Evolutionary conservation across 495 filamentous ascomycete species (phyloP).

Genomic region (Antarctomyces pellizariae): DNA sequence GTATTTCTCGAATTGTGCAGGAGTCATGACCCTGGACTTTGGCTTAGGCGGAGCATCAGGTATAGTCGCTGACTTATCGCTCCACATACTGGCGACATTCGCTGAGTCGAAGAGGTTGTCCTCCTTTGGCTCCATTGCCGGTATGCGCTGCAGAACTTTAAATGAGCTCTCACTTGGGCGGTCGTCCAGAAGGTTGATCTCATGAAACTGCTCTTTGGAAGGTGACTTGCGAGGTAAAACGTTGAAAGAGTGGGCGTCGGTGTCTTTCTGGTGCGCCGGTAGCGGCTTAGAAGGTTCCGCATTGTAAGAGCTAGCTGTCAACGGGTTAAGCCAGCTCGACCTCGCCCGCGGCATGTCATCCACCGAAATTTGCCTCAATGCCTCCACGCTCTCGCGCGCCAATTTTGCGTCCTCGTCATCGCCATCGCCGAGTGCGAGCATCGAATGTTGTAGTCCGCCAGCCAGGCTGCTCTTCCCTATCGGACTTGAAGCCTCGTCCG

Average conservation of each 20-base stretch:
- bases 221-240: conserved; percentile 7
- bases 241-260: conserved; percentile 27
- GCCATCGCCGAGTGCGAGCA: conserved; percentile 16
- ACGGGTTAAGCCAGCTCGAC: conserved; percentile 10
- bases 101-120: conserved; percentile 27
- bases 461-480: conserved; percentile 24
- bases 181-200: conserved; percentile 9
- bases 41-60: conserved; percentile 20
- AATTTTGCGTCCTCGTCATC: conserved; percentile 50
- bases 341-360: conserved; percentile 14
- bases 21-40: conserved; percentile 64
- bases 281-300: conserved; percentile 16
- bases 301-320: conserved; percentile 11
- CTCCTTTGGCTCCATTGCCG: conserved; percentile 2
- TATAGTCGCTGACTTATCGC: conserved; percentile 14
- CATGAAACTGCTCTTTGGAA: conserved; percentile 6
- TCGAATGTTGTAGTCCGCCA: conserved; percentile 19
- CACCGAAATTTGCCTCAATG: conserved; percentile 15
- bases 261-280: conserved; percentile 13
- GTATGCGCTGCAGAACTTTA: too few relatives aligned
- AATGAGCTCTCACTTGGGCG: conserved; percentile 4
- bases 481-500: conserved; percentile 18
- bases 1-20: conserved; percentile 68
- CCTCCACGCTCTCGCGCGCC: conserved; percentile 35
- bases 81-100: conserved; percentile 23